phyloP scores from a whole-genome alignment of 208 protist genomes.

The Trypanosoma brucei region DNA sequence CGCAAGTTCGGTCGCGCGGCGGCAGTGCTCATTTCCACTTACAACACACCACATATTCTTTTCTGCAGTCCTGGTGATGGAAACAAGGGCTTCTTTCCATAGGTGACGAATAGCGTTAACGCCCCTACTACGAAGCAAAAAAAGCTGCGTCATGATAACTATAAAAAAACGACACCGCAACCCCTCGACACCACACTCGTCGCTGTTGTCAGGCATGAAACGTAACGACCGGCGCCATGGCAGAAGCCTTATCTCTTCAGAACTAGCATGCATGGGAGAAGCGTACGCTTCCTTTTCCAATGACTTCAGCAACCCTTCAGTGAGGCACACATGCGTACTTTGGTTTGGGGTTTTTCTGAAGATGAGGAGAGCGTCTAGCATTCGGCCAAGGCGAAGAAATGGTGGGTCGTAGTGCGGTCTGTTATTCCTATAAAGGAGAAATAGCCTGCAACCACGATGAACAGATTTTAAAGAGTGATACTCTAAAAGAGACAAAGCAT shows the following conservation, averaged over 20 bases:
- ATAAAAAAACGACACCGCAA: slow-evolving; percentile 12
- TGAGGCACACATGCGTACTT: slow-evolving; percentile 1
- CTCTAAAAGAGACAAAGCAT: slow-evolving; percentile 1
- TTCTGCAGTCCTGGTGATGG: slow-evolving; percentile 4
- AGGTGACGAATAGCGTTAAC: slow-evolving; percentile 11
- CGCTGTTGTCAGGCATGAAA: slow-evolving; percentile 10
- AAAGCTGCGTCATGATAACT: slow-evolving; percentile 2
- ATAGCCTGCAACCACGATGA: slow-evolving; percentile 23
- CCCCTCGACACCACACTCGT: neutral
- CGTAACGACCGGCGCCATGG: slow-evolving; percentile 23
- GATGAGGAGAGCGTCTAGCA: slow-evolving; percentile 14
- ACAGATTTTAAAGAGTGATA: neutral
- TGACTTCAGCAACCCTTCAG: slow-evolving; percentile 2
- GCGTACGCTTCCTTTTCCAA: neutral
- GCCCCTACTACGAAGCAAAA: neutral
- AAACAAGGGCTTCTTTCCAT: slow-evolving; percentile 12
- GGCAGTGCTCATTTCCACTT: slow-evolving; percentile 1
- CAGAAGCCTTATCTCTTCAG: neutral
- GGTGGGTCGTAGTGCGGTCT: slow-evolving; percentile 25
- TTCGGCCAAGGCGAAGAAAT: slow-evolving; percentile 26
- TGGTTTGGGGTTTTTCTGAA: neutral
- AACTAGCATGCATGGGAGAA: neutral
- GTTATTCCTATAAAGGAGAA: slow-evolving; percentile 20
- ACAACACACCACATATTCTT: neutral
- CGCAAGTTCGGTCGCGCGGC: slow-evolving; percentile 6